phyloP scores from a whole-genome alignment of 495 filamentous ascomycete species.

The Staphylotrichum longicolle region DNA sequence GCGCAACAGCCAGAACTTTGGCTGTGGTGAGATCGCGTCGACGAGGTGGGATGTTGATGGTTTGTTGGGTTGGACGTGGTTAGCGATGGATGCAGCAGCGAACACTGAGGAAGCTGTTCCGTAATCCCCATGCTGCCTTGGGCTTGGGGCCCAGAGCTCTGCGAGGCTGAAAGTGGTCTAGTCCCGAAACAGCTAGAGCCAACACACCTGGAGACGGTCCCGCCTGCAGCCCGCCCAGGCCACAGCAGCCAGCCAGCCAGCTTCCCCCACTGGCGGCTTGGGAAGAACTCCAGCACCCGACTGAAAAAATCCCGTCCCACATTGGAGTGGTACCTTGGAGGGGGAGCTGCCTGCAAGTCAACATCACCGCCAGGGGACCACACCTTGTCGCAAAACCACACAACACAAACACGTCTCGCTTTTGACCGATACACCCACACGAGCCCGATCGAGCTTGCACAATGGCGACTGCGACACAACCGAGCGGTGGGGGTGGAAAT shows the following conservation, averaged over 20 bases:
- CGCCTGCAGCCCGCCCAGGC: slow-evolving; percentile 17
- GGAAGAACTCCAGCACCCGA: slow-evolving; percentile 34
- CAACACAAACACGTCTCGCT: slow-evolving; percentile 13
- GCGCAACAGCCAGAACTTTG: background rate
- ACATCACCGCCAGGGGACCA: slow-evolving; percentile 12
- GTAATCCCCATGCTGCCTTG: slow-evolving; percentile 41
- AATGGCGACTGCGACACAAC: slow-evolving; percentile 63
- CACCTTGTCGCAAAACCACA: slow-evolving; percentile 19
- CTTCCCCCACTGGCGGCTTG: slow-evolving; percentile 14
- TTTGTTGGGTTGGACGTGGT: slow-evolving; percentile 28
- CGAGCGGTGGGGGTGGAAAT: slow-evolving; percentile 57
- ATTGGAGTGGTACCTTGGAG: slow-evolving; percentile 25
- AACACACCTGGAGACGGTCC: slow-evolving; percentile 1
- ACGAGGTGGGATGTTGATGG: slow-evolving; percentile 12
- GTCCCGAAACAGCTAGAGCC: slow-evolving; percentile 22
- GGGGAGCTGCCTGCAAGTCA: slow-evolving; percentile 30
- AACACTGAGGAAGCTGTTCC: slow-evolving; percentile 30
- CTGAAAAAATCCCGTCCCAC: slow-evolving; percentile 37
- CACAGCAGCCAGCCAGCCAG: background rate
- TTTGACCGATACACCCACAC: slow-evolving; percentile 5
- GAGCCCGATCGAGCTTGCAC: slow-evolving; percentile 36
- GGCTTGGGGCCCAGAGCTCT: slow-evolving; percentile 35
- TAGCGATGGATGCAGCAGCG: slow-evolving; percentile 14
- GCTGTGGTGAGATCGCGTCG: slow-evolving; percentile 14
- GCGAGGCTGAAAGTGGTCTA: slow-evolving; percentile 34